Conservation (phyloP, 768 basidiomycete species). For the Pleurotus pulmonarius region DNA sequence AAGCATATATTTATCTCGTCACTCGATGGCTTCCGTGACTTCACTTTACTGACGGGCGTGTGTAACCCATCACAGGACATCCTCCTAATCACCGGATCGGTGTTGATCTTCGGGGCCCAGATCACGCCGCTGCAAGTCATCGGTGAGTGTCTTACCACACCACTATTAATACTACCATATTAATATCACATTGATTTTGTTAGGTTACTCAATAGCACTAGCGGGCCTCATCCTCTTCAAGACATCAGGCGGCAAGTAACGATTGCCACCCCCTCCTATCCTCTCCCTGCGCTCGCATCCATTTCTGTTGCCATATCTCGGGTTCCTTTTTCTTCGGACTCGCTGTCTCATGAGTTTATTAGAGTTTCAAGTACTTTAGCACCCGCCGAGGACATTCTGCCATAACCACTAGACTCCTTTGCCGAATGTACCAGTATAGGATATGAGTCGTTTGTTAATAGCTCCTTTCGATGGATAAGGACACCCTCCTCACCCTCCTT, state of each 20-base stretch:
- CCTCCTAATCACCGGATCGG: conserved; percentile 87
- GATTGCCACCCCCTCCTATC: not conserved
- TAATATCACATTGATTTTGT: conserved; percentile 5
- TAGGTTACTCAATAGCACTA: conserved; percentile 86
- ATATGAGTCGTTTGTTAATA: no score
- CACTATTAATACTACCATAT: not conserved
- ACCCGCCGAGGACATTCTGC: no score
- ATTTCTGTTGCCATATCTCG: no score
- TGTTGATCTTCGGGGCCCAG: conserved; percentile 75
- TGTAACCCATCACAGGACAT: conserved; percentile 64
- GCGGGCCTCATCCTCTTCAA: conserved; percentile 84
- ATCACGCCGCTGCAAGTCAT: conserved; percentile 85
- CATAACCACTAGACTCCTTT: no score
- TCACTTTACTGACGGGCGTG: not conserved
- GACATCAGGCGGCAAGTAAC: conserved; percentile 61
- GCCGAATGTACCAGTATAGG: no score
- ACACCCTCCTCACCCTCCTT: no score
- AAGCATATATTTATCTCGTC: conserved; percentile 17
- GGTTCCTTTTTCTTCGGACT: no score
- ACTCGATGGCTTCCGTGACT: conserved; percentile 19
- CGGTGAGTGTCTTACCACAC: conserved; percentile 37
- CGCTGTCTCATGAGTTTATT: no score
- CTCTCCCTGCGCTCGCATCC: not conserved
- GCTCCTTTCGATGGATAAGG: no score
- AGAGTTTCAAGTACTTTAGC: no score